Evolutionary conservation across 1,284 basidiomycete genomes (phyloP), one percentile per base, ranked within the genome.

Genomic region (Ceratobasidium sp.): DNA sequence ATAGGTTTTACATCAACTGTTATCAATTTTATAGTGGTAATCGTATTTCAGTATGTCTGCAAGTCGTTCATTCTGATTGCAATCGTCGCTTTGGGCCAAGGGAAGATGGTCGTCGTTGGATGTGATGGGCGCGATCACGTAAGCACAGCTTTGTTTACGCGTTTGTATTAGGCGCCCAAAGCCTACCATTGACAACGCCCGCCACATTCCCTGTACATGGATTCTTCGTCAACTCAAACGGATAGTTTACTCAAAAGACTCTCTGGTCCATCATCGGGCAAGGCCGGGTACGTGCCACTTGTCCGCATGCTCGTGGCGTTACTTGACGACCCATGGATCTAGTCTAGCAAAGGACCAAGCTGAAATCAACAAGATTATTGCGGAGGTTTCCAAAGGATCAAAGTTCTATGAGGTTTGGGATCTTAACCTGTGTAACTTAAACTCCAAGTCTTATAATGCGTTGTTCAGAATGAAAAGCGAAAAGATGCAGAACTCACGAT

Each of bases 401-500:
- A 91, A 92, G 79, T 94, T 91, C 80, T 94, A 93, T 79, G 90
- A 94, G 82, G 91, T 87, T 78, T 76, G 83, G 73, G 47, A 55
- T 21, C 28, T 14, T 14, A 23, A 44, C 32, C 13, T 47, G 1
- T 43, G 55, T 16, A 21, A 21, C 26, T 14, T 21, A 58, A 43
- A 43, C 32, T 55, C 38, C 9, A 49, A 46, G 13, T 14, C 14
- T 16, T 52, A 28, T 35, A 28, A 59, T 71, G 61, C 5, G 38
- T 7, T 62, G n/a, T 26, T 32, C 74, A 94, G 88, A 92, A 94
- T 77, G 93, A 95, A 83, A 92, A 92, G 80, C 86, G 87, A 77
- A 94, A 91, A 79, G 92, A 95, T 80, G 91, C 89, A 74, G 91
- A 93, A 63, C 81, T 94, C 41, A 94, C 92, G 0, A 85, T 88